Base-by-base conservation (phyloP, 495 filamentous ascomycete species). In the Penicillium antarcticum region DNA sequence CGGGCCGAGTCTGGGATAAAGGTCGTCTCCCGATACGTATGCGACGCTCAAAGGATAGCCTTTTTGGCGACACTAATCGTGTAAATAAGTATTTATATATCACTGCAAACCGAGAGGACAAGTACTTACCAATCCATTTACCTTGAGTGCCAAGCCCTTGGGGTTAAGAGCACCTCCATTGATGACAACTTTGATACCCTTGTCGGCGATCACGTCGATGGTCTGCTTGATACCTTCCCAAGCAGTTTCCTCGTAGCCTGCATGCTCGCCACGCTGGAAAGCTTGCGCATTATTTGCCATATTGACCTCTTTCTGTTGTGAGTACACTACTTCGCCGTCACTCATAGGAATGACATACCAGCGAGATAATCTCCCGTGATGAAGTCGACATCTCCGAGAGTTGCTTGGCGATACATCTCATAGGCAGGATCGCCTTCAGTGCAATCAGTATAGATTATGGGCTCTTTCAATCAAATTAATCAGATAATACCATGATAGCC, bases 341-440 rank as follows among this genome's bases (percentile, higher is more conserved):
- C 7, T 11, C 4, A 23, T 23, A 14, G 7, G 18, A 42, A 16
- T 18, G 18, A 43, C 51, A 47, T 65, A 66, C 68, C 78, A 12
- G 76, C 75, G 14, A 83, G 71, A 50, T 79, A 83, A 54, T 83
- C 80, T 1, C 80, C 80, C 3, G 75, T 79, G 21, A 83, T 79
- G 32, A 81, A 73, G 44, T 81, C 79, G 17, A 83, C 69, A 53
- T 70, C 71, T 16, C 73, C 72, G 16, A 69, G 46, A 14, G 66
- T 72, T 1, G 70, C 76, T 60, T 76, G 76, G 14, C 62, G 68
- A 40, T 60, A 61, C 75, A 75, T 75, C 31, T 72, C 68, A 44
- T 66, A 64, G 17, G 69, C 71, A 4, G 73, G 74, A 47, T 75
- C 73, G 13, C 67, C 72, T 73, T 26, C 17, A 47, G 8, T 39